Conservation (phyloP, 2,329 filamentous ascomycete genomes). For the Colletotrichum phormii region DNA sequence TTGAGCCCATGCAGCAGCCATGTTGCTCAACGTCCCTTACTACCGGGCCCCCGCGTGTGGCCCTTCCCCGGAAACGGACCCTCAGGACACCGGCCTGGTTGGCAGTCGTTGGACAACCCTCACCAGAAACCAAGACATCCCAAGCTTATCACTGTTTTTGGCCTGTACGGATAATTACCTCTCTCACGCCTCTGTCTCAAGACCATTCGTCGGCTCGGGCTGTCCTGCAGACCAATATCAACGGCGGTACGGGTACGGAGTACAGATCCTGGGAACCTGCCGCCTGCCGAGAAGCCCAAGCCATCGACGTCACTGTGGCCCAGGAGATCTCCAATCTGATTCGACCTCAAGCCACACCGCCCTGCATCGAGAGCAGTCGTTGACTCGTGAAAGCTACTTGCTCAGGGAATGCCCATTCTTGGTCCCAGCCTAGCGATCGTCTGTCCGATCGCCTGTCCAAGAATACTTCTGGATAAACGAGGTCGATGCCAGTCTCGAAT, state of each 20-base stretch:
- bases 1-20: background rate
- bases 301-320: slow-evolving; percentile 32
- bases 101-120: background rate
- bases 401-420: slow-evolving; percentile 18
- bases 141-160: background rate
- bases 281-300: slow-evolving; percentile 23
- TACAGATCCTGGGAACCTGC: background rate
- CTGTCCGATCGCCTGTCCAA: background rate
- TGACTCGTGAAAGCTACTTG: slow-evolving; percentile 17
- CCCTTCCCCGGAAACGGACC: slow-evolving; percentile 21
- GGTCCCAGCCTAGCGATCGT: background rate
- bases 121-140: slow-evolving; percentile 17
- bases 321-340: slow-evolving; percentile 13
- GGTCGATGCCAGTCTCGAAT: slow-evolving; percentile 23
- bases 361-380: slow-evolving; percentile 1
- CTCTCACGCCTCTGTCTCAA: background rate
- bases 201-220: background rate
- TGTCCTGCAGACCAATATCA: background rate
- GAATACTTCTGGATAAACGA: slow-evolving; percentile 7
- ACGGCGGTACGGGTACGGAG: background rate
- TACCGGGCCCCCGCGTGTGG: slow-evolving; percentile 3
- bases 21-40: background rate
- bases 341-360: slow-evolving; percentile 22
- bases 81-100: background rate
- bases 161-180: background rate